Base-by-base conservation (phyloP, 2,329 filamentous ascomycete genomes). In the Chaetothyriales sp. region DNA sequence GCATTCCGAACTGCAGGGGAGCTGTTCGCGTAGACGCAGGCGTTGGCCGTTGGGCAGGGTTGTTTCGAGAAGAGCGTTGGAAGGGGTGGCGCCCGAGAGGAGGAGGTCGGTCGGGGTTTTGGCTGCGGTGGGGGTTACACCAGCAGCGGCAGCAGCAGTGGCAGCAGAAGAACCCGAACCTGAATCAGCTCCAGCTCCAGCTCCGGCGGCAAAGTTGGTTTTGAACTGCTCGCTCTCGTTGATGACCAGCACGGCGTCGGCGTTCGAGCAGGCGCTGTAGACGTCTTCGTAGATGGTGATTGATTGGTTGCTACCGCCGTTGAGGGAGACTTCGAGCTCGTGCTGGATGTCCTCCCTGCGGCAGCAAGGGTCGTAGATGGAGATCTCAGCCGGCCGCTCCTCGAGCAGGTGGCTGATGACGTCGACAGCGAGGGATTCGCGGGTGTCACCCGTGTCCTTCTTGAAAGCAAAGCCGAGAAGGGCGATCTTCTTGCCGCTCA, bases 391-490 rank as follows among this genome's bases (percentile, higher is more conserved):
- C 0, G 80, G 78, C 25, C 73, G 72, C 62, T 87, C 83, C 54
- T 80, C 75, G 8, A 83, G 69, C 18, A 88, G 69, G 10, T 73
- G 74, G 56, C 76, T 76, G 64, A 86, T 78, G 55, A 86, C 77
- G 57, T 81, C 79, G 19, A 85, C 73, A 0, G 82, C 80, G 0
- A 82, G 78, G 44, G 78, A 80, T 63, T 87, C 84, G 39, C 84
- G 75, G 4, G 82, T 84, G 62, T 89, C 84, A 19, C 77, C 78
- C 0, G 84, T 89, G 64, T 86, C 77, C 67, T 85, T 84, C 72
- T 90, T 89, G 69, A 86, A 89, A 7, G 84, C 81, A 58, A 82
- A 88, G 3, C 85, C 85, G 5, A 89, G 73, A 1, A 89, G 70
- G 2, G 81, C 75, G 12, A 88, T 70, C 67, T 84, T 86, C 70